Base-by-base conservation (phyloP, 805 yeast genomes). In the Suhomyces sp. region DNA sequence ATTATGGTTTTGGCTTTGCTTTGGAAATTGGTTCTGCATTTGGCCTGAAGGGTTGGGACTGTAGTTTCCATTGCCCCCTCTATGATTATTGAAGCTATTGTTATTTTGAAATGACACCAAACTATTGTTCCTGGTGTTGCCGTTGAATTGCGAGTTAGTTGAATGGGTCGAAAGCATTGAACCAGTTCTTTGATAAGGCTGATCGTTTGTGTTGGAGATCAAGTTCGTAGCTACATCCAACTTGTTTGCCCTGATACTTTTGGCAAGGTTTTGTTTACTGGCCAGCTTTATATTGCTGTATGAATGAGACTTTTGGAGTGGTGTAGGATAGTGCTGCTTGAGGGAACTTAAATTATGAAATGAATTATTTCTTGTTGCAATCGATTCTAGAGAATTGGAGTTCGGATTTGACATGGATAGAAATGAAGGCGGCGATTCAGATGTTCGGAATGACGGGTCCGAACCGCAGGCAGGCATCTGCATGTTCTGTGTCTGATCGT, bases 181-280 rank as follows among this genome's bases (percentile, higher is more conserved):
- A 43, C 27, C 37, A 8, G 46, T 9, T 27, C 43, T 39, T 24
- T 29, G 48, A 10, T 35, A 37, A 12, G 48, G 22, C 15, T 17
- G 24, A 43, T 37, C 44, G 4, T 27, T 24, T 43, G 37, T 8
- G 37, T 48, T 31, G 44, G 44, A 12, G 43, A 35, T 51, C 19
- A 67, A 57, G 45, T 66, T 67, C 9, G 71, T 65, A 29, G 68
- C 63, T 6, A 64, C 66, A 49, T 67, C 70, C 29, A 53, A 45
- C 22, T 54, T 59, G 43, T 53, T 59, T n/a, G 61, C 45, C 8
- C 73, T 59, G 43, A 67, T 52, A 21, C 58, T 58, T 31, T 60
- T 56, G 22, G 56, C 66, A 57, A 67, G 57, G 15, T 29, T 35
- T 29, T 50, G 55, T 27, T 55, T 48, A 45, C 59, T 57, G 46